Evolutionary conservation across 2,329 filamentous ascomycete species (phyloP).

Genomic region (Laburnicola sp.): DNA sequence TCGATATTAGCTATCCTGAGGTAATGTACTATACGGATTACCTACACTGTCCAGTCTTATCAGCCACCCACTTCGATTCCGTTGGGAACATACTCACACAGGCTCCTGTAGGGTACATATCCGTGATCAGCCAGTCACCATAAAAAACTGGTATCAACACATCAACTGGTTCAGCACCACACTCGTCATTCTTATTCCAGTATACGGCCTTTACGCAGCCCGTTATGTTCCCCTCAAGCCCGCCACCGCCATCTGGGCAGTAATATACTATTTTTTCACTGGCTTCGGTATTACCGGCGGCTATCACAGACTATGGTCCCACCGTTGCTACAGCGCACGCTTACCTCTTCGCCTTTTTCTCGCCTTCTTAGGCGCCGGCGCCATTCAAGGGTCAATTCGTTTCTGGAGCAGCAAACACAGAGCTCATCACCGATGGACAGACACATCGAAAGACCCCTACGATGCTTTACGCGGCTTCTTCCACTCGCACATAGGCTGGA

Average conservation of each 20-base stretch:
- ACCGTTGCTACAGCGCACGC: conserved; percentile 50
- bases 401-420: conserved; percentile 55
- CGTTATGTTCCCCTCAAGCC: conserved; percentile 74
- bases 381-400: conserved; percentile 53
- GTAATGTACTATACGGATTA: too few relatives aligned
- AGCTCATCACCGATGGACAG: conserved; percentile 56
- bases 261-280: conserved; percentile 80
- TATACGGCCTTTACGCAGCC: conserved; percentile 71
- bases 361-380: conserved; percentile 51
- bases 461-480: conserved; percentile 52
- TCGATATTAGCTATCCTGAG: too few relatives aligned
- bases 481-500: conserved; percentile 55
- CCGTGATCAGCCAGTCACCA: conserved; percentile 68
- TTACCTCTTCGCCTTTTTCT: conserved; percentile 51
- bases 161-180: conserved; percentile 88
- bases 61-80: not conserved
- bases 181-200: conserved; percentile 75
- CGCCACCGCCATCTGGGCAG: conserved; percentile 72
- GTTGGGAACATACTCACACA: not conserved
- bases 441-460: conserved; percentile 56
- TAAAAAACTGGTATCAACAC: conserved; percentile 81
- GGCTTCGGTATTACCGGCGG: conserved; percentile 62
- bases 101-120: conserved; percentile 80
- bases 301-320: conserved; percentile 75
- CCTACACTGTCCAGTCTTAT: not conserved